Evolutionary conservation across 2,329 filamentous ascomycete genomes (phyloP), one percentile per base, ranked within the genome.

Genomic region (Ilyonectria mors-panacis): DNA sequence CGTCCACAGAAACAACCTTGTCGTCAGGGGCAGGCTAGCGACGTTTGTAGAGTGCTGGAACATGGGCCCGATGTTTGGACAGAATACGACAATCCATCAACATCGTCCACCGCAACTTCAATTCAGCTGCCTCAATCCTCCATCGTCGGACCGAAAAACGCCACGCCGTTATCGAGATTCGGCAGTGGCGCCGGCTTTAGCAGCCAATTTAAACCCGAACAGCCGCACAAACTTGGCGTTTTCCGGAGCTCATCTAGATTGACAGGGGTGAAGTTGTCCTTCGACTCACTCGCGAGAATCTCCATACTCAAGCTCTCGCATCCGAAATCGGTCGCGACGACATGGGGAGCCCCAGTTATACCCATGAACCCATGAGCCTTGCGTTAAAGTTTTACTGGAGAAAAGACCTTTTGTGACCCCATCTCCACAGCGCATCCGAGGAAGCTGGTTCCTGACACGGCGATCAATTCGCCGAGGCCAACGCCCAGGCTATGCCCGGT

Each of bases 141-240:
- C 15, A 15, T n/a, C 15, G 15, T 6, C 39, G 39, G 39, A 42
- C 8, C 17, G 6, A 42, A 50, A 48, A 57, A 54, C 58, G 58
- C 63, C 58, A 66, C 58, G 21, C 42, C 42, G 57, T 57, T 57
- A 60, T 65, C 6, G 57, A 8, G 28, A 54, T 42, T 23, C 54
- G 39, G 37, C 17, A 64, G 54, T 53, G 47, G 61, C 47, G 37
- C 26, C 59, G 50, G 59, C 28, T 62, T 47, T 62, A 55, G 21
- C 42, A 54, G 23, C 23, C 17, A 17, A 35, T 19, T 60, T 60
- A 53, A 44, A 17, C 13, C 58, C 45, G 48, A 26, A 23, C 58
- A 35, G 48, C 58, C 47, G 45, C 33, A 60, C 45, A 44, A 39
- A 60, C 57, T 53, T 60, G 57, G 57, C 57, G 21, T 47, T 59